These are phyloP conservation scores for Striga asiatica DNA, from an alignment of 257 asterid species.

Conservation along the genomic window DNA sequence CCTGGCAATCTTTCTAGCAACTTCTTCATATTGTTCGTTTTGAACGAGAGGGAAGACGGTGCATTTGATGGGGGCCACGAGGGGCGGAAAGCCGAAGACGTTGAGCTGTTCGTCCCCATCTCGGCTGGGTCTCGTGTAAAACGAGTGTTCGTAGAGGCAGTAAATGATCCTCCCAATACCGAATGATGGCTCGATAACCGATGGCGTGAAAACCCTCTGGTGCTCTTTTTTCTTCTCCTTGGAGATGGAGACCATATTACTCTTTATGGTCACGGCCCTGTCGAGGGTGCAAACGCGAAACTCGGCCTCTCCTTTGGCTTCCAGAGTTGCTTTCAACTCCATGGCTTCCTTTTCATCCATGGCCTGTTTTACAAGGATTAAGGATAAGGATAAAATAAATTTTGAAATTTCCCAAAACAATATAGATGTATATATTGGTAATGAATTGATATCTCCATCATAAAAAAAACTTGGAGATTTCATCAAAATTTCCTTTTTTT, in stretches of 20 bases:
- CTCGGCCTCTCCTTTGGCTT: slow-evolving; percentile 57
- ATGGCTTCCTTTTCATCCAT: slow-evolving; percentile 74
- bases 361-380: slow-evolving; percentile 36
- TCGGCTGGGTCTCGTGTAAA: slow-evolving; percentile 61
- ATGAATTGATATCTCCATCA: no score
- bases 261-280: slow-evolving; percentile 57
- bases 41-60: slow-evolving; percentile 89
- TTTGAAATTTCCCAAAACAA: no score
- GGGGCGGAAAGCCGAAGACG: slow-evolving; percentile 69
- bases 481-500: no score
- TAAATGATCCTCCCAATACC: slow-evolving; percentile 85
- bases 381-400: no score
- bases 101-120: slow-evolving; percentile 76
- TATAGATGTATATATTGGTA: no score
- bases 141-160: slow-evolving; percentile 75
- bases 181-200: slow-evolving; percentile 85
- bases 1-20: slow-evolving; percentile 52
- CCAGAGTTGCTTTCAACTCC: slow-evolving; percentile 60
- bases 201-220: slow-evolving; percentile 80
- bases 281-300: slow-evolving; percentile 59
- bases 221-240: slow-evolving; percentile 70
- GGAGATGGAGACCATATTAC: slow-evolving; percentile 58
- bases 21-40: slow-evolving; percentile 58
- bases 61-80: slow-evolving; percentile 84
- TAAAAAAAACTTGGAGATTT: no score